A percentile compares a stretch with the other conserved stretches of the same genome.
Evolutionary conservation across 129 eudicot genomes (phyloP).

Genomic region (Arctium lappa): DNA sequence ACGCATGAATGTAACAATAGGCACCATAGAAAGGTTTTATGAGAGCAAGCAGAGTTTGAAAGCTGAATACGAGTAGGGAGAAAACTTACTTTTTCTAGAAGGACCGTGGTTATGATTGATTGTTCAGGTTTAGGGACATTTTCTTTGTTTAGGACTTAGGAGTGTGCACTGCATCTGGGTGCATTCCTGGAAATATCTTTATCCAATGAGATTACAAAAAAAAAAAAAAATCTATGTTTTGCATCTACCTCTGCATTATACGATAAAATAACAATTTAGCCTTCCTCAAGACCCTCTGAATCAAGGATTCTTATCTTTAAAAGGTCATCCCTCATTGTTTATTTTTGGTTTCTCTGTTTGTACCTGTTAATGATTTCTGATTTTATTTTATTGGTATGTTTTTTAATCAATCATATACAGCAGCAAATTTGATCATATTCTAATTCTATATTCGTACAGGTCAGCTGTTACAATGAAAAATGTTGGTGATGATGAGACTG

Average conservation of each 20-base stretch:
- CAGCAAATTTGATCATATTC: not conserved
- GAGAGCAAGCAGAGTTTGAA: not conserved
- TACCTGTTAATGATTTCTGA: not conserved
- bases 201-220: not conserved
- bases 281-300: not conserved
- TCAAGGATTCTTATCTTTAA: not conserved
- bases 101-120: not conserved
- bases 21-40: not conserved
- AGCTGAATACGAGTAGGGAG: not conserved
- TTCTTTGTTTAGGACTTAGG: not conserved
- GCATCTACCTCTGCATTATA: not conserved
- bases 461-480: slow-evolving; percentile 49
- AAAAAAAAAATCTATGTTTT: not conserved
- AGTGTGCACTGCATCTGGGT: not conserved
- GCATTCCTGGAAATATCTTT: not conserved
- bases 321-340: not conserved
- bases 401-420: not conserved
- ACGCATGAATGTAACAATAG: not conserved
- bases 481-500: slow-evolving; percentile 45
- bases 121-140: not conserved
- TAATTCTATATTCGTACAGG: slow-evolving; percentile 32
- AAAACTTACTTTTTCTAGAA: not conserved
- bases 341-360: not conserved
- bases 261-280: not conserved
- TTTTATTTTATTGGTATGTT: not conserved